Conservation (phyloP, 441 rosid genomes). For the Francoa sonchifolia region DNA sequence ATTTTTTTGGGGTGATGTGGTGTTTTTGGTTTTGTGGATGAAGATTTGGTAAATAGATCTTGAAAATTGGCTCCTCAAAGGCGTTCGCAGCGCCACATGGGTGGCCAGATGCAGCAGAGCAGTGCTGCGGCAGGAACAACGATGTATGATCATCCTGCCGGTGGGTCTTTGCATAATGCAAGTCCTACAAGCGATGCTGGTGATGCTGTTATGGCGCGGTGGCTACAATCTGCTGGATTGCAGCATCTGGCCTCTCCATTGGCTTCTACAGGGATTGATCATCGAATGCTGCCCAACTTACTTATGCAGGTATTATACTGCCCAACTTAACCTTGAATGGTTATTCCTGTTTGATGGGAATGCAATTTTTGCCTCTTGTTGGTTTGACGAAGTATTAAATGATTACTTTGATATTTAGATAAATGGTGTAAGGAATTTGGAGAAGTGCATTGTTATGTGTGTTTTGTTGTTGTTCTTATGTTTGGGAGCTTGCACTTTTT, state of each 20-base stretch:
- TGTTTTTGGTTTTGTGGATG: constrained; percentile 10
- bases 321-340: too few species aligned
- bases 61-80: constrained; percentile 99
- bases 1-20: constrained; percentile 1
- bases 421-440: too few species aligned
- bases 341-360: too few species aligned
- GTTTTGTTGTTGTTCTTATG: too few species aligned
- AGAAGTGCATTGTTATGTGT: too few species aligned
- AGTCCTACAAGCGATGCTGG: constrained; percentile 62
- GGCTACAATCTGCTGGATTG: constrained; percentile 98
- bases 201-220: constrained; percentile 97
- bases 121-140: constrained; percentile 70
- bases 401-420: too few species aligned
- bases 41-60: constrained; percentile 53
- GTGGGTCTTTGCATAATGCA: constrained; percentile 30
- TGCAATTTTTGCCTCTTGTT: too few species aligned
- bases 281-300: constrained; percentile 79
- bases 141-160: constrained; percentile 41
- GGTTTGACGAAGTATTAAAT: too few species aligned
- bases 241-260: constrained; percentile 99
- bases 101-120: constrained; percentile 98
- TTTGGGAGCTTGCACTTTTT: too few species aligned
- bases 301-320: constrained; percentile 75
- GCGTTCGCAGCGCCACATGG: constrained; percentile 99
- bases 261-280: constrained; percentile 67